A percentile compares a stretch with the other conserved stretches of the same genome.
phyloP scores from a whole-genome alignment of 768 basidiomycete species.

The Lactarius pseudohatsudake region DNA sequence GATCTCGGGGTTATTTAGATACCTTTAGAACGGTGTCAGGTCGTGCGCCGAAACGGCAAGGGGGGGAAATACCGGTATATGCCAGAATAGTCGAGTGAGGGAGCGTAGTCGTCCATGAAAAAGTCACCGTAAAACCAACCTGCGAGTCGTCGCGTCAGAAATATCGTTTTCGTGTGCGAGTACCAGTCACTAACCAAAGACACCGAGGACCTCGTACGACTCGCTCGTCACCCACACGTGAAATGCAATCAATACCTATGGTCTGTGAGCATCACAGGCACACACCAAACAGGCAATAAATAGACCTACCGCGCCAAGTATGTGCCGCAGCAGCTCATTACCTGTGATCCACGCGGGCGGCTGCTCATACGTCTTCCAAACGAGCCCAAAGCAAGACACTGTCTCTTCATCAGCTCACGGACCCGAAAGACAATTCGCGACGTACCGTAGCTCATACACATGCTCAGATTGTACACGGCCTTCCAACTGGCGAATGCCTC shows the following conservation, averaged over 20 bases:
- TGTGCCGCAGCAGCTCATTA: conserved; percentile 83
- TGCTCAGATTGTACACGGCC: conserved; percentile 83
- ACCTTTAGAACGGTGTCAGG: conserved; percentile 43
- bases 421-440: conserved; percentile 6
- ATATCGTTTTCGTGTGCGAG: neutral
- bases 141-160: conserved; percentile 33
- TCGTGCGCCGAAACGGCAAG: neutral
- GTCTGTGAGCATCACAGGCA: conserved; percentile 14
- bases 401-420: conserved; percentile 8
- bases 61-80: conserved; percentile 75
- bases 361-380: conserved; percentile 85
- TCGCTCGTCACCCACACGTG: conserved; percentile 92
- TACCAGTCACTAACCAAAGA: conserved; percentile 63
- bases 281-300: neutral
- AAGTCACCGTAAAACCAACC: conserved; percentile 99
- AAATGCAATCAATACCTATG: conserved; percentile 75
- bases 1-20: conserved; percentile 92
- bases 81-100: conserved; percentile 90
- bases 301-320: conserved; percentile 73
- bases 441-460: conserved; percentile 93
- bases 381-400: conserved; percentile 86
- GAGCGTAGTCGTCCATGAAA: conserved; percentile 91
- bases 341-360: conserved; percentile 87
- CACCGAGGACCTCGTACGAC: conserved; percentile 89
- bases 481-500: conserved; percentile 99